phyloP scores from a whole-genome alignment of 1,284 basidiomycete genomes.

The Pseudozyma flocculosa region DNA sequence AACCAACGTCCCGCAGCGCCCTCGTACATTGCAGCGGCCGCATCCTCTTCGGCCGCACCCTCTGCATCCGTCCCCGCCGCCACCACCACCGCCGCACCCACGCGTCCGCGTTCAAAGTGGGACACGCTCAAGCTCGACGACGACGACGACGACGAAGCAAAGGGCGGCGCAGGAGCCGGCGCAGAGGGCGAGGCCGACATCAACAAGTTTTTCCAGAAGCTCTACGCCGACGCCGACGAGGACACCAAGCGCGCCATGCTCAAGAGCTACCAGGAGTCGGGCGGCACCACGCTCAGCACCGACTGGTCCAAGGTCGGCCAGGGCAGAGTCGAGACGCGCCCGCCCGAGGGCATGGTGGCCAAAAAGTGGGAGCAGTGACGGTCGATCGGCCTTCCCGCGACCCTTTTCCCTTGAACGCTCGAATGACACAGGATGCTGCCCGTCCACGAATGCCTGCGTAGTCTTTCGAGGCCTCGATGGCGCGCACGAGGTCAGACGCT shows the following conservation, averaged over 20 bases:
- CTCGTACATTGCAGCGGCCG: not conserved
- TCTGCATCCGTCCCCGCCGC: not conserved
- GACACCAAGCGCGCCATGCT: conserved; percentile 56
- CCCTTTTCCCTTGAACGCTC: too few relatives aligned
- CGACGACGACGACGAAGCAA: conserved; percentile 19
- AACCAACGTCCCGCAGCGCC: not conserved
- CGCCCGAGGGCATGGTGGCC: conserved; percentile 54
- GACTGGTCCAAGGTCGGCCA: conserved; percentile 55
- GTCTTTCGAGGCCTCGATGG: too few relatives aligned
- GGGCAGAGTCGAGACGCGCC: conserved; percentile 19
- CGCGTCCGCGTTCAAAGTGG: conserved; percentile 44
- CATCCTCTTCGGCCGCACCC: not conserved
- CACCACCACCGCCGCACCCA: not conserved
- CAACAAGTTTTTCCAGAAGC: conserved; percentile 53
- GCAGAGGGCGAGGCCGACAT: conserved; percentile 37
- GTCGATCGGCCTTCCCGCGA: too few relatives aligned
- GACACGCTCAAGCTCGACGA: conserved; percentile 41
- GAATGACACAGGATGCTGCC: too few relatives aligned
- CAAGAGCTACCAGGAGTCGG: conserved; percentile 53
- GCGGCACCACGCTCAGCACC: conserved; percentile 52
- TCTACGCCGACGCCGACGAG: conserved; percentile 53
- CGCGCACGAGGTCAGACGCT: too few relatives aligned
- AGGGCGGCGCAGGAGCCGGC: conserved; percentile 7
- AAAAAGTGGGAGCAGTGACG: conserved; percentile 32
- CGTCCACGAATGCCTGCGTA: too few relatives aligned